Base-by-base conservation (phyloP, 306 rosid genomes). In the Prunus dulcis region DNA sequence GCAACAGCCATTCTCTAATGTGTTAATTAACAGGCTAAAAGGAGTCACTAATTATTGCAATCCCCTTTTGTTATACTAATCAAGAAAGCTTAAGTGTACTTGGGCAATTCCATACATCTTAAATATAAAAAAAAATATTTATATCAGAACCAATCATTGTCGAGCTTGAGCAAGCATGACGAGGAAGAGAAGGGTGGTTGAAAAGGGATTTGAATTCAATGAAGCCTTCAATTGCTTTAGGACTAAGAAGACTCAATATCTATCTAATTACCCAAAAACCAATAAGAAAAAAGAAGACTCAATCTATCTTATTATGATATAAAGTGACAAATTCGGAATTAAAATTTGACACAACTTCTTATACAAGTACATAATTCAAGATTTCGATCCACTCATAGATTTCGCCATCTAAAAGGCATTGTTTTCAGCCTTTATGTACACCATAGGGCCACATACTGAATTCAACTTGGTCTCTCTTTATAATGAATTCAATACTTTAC, bases 221-320 rank as follows among this genome's bases (percentile, higher is more conserved):
- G 57, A 56, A 77, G 79, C 78, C 82, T 76, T 71, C 45, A 78
- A 67, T 86, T 86, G 83, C 86, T 76, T 86, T 73, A 73, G 81
- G 27, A 64, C 52, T 69, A 80, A 80, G 84, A 83, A 73, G 77
- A 73, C 71, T 67, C 71, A 50, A 69, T 64, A 69, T 72, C 17
- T 45, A n/a, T 14, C 23, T 17, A 72, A 57, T 27, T 41, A 63
- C 41, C 3, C 4, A 12, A 25, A 23, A 61, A 58, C 2, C 14
- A 13, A 47, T 1, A 47, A 11, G 38, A 30, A 7, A 7, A 45
- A 79, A 79, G 84, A 82, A 65, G 72, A 65, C 71, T 72, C 62
- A 52, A 65, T 70, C 19, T 34, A 50, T 20, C 56, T 67, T 41
- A n/a, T 50, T 38, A 71, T 32, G 8, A 27, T 27, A 62, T 50